phyloP scores from a whole-genome alignment of 1,284 basidiomycete genomes.

The Fistulina hepatica region DNA sequence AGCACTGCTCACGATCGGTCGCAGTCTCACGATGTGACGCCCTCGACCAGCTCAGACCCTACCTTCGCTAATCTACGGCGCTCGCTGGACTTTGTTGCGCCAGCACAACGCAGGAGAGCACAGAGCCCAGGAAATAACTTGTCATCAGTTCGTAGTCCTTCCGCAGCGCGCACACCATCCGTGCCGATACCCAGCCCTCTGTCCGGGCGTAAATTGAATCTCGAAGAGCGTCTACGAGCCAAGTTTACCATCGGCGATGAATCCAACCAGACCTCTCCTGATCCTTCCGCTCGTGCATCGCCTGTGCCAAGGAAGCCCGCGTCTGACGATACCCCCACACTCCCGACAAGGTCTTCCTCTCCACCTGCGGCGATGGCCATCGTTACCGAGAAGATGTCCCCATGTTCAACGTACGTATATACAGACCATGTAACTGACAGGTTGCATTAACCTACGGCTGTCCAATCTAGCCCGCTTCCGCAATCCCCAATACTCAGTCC shows the following conservation, averaged over 20 bases:
- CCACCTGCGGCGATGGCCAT: no score
- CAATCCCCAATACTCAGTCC: no score
- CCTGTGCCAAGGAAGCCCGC: conserved; percentile 32
- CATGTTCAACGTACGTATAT: conserved; percentile 14
- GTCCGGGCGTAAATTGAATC: conserved; percentile 36
- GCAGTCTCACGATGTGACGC: background rate
- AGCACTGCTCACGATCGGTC: background rate
- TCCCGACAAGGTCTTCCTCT: no score
- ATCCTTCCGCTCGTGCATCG: conserved; percentile 30
- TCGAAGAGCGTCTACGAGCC: conserved; percentile 63
- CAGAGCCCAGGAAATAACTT: no score
- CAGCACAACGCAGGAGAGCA: no score
- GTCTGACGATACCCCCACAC: no score
- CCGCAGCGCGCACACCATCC: background rate
- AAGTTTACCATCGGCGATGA: conserved; percentile 48
- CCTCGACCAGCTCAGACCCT: conserved; percentile 11
- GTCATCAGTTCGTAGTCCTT: background rate
- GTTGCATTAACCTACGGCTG: no score
- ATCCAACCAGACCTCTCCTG: conserved; percentile 35
- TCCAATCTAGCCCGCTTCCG: no score
- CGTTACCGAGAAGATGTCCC: no score
- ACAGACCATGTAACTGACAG: conserved; percentile 8
- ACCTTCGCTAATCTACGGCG: background rate
- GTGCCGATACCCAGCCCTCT: conserved; percentile 15
- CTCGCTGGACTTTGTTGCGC: no score